Evolutionary conservation across 805 yeast genomes (phyloP).

Genomic region (Candida xiaguanensis): DNA sequence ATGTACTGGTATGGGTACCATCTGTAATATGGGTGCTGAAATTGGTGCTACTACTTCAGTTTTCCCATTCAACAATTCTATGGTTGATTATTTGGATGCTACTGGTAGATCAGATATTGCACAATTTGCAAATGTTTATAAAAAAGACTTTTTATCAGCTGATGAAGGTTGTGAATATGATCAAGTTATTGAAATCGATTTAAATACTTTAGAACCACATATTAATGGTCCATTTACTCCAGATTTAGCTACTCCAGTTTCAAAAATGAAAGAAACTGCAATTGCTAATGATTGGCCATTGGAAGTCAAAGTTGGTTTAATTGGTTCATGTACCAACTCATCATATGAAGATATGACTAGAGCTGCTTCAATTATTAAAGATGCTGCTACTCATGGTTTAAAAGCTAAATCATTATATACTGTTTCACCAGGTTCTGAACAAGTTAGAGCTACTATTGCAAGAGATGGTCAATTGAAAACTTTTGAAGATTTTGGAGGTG

Average conservation of each 20-base stretch:
- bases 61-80: conserved; percentile 93
- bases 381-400: conserved; percentile 88
- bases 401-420: conserved; percentile 89
- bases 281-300: conserved; percentile 87
- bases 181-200: conserved; percentile 86
- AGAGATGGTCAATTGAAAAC: conserved; percentile 91
- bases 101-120: conserved; percentile 86
- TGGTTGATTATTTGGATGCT: conserved; percentile 80
- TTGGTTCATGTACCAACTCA: conserved; percentile 98
- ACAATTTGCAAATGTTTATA: conserved; percentile 69
- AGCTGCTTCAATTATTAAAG: conserved; percentile 86
- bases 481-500: conserved; percentile 88
- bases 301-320: conserved; percentile 89
- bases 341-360: conserved; percentile 98
- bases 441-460: conserved; percentile 95
- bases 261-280: conserved; percentile 81
- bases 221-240: conserved; percentile 99
- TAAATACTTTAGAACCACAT: conserved; percentile 88
- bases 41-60: conserved; percentile 98
- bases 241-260: conserved; percentile 93
- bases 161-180: conserved; percentile 94
- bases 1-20: conserved; percentile 99
- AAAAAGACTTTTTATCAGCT: conserved; percentile 66
- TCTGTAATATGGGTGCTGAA: conserved; percentile 99
- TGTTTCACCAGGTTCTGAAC: conserved; percentile 98